phyloP scores from a whole-genome alignment of 768 basidiomycete species.

The Serendipita sp. region DNA sequence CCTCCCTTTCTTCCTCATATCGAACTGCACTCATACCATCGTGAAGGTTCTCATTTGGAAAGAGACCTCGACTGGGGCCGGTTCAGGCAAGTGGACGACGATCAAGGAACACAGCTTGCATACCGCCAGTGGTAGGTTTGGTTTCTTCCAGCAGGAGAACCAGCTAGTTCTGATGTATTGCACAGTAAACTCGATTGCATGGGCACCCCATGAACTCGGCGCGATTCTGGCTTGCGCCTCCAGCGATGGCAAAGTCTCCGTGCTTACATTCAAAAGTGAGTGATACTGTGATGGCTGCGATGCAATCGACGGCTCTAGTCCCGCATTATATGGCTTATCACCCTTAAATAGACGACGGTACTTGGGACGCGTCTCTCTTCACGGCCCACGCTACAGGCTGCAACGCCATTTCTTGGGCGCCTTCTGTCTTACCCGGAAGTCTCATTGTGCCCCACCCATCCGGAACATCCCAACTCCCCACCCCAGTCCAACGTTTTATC shows the following conservation, averaged over 20 bases:
- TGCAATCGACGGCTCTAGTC: background rate
- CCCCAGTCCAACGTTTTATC: conserved; percentile 81
- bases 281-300: conserved; percentile 9
- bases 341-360: conserved; percentile 63
- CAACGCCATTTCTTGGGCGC: conserved; percentile 96
- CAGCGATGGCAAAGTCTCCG: conserved; percentile 92
- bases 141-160: background rate
- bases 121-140: conserved; percentile 78
- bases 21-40: background rate
- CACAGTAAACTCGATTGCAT: conserved; percentile 89
- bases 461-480: conserved; percentile 18
- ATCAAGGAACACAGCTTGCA: conserved; percentile 94
- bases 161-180: background rate
- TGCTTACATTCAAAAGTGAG: conserved; percentile 90
- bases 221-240: conserved; percentile 94
- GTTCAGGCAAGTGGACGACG: conserved; percentile 65
- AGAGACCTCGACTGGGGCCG: conserved; percentile 43
- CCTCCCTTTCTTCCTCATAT: background rate
- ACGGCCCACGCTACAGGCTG: conserved; percentile 92
- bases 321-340: background rate
- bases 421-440: conserved; percentile 73
- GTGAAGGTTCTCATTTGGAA: conserved; percentile 64
- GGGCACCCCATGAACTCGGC: conserved; percentile 98
- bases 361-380: conserved; percentile 91
- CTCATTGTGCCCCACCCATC: conserved; percentile 43